Conservation (phyloP, 805 yeast species). For the Wickerhamomyces xylosicus region DNA sequence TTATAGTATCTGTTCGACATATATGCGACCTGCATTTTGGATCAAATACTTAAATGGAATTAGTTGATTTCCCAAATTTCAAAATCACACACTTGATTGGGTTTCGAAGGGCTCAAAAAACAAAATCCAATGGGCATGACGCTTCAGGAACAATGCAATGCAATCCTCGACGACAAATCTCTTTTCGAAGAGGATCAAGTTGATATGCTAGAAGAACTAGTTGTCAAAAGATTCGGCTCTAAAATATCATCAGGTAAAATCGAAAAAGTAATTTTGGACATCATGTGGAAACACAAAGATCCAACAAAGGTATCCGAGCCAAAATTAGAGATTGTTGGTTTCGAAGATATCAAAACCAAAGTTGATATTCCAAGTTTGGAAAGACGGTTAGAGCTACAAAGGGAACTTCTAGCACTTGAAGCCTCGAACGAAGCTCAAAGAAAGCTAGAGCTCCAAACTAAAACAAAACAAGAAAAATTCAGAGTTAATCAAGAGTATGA, state of each 20-base stretch:
- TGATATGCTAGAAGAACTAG: conserved; percentile 26
- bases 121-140: background rate
- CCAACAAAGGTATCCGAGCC: conserved; percentile 12
- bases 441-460: background rate
- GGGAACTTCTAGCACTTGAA: conserved; percentile 14
- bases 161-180: conserved; percentile 20
- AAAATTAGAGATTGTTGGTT: conserved; percentile 13
- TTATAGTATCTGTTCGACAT: no score
- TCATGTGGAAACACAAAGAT: conserved; percentile 30
- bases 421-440: conserved; percentile 3
- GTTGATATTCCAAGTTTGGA: conserved; percentile 18
- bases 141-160: conserved; percentile 21
- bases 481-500: conserved; percentile 8
- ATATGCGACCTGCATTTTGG: no score
- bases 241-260: conserved; percentile 13
- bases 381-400: conserved; percentile 17
- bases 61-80: no score
- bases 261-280: conserved; percentile 28
- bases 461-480: background rate
- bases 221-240: conserved; percentile 11
- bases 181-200: conserved; percentile 29
- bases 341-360: conserved; percentile 9
- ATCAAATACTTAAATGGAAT: no score
- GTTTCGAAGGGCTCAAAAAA: no score
- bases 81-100: no score